Percentiles rank a stretch among this genome's conserved stretches.
These are phyloP conservation scores for Craspedostauros australis DNA, from an alignment of 108 stramenopile species.

Conservation along the genomic window DNA sequence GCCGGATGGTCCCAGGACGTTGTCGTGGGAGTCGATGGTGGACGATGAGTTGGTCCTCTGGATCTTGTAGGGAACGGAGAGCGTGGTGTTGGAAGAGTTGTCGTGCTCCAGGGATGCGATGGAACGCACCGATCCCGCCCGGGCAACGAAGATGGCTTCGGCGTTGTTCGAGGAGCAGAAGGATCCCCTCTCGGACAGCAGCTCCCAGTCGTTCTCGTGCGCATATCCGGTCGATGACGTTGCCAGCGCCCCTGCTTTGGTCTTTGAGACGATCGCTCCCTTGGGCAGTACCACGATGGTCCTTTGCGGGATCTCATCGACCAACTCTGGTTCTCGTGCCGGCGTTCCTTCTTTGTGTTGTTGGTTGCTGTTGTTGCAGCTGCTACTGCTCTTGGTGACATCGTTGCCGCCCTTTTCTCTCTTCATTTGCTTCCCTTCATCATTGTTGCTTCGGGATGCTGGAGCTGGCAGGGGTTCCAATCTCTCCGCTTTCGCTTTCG, in stretches of 20 bases:
- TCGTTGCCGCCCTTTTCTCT: no score
- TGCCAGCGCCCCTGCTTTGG: no score
- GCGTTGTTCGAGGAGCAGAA: constrained; percentile 8
- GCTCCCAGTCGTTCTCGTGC: constrained; percentile 30
- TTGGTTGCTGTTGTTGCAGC: no score
- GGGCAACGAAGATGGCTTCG: constrained; percentile 16
- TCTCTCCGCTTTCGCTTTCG: no score
- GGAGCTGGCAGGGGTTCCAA: no score
- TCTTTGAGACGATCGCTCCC: constrained; percentile 12
- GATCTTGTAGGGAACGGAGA: constrained; percentile 32
- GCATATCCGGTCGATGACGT: not conserved
- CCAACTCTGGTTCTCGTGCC: no score
- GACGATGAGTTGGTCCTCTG: constrained; percentile 39
- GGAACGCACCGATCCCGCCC: constrained; percentile 30
- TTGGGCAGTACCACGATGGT: constrained; percentile 1
- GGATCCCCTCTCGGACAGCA: constrained; percentile 25
- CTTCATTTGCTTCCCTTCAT: no score
- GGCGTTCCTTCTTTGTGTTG: no score
- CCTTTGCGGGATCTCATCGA: constrained; percentile 1
- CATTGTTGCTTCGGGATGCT: no score
- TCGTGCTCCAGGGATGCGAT: constrained; percentile 31
- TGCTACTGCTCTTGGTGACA: no score
- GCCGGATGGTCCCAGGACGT: constrained; percentile 37
- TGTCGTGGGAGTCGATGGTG: constrained; percentile 37
- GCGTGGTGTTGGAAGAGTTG: constrained; percentile 16